A percentile compares a stretch with the other conserved stretches of the same genome.
Conservation (phyloP, 208 protist genomes). For the Borovskyia barvae region DNA sequence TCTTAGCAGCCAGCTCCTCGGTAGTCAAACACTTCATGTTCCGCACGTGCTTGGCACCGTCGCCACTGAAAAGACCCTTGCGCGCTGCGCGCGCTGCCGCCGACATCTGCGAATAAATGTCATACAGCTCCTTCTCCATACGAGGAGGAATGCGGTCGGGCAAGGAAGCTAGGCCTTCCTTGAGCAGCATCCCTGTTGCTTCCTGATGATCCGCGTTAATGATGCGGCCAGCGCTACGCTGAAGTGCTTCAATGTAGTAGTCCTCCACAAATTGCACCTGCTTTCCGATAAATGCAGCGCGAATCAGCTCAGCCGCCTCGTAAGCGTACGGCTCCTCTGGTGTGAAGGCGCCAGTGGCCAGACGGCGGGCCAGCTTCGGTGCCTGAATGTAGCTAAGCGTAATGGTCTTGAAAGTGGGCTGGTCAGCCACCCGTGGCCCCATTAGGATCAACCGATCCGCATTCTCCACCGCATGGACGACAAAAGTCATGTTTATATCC, state of each 20-base stretch:
- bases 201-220: constrained; percentile 43
- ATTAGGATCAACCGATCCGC: constrained; percentile 85
- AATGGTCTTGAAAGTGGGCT: constrained; percentile 69
- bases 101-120: constrained; percentile 57
- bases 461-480: constrained; percentile 82
- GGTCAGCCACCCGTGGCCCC: constrained; percentile 45
- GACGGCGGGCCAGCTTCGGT: constrained; percentile 62
- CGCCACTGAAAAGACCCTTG: constrained; percentile 70
- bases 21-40: constrained; percentile 39
- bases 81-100: constrained; percentile 41
- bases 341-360: constrained; percentile 55
- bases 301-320: constrained; percentile 85
- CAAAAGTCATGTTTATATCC: constrained; percentile 73
- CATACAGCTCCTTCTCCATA: constrained; percentile 71
- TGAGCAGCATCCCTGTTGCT: constrained; percentile 63
- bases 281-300: constrained; percentile 83
- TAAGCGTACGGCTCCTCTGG: constrained; percentile 84
- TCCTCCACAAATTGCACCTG: constrained; percentile 83
- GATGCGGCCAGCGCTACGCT: constrained; percentile 72
- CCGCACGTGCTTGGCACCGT: constrained; percentile 63
- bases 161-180: constrained; percentile 69
- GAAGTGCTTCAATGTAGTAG: constrained; percentile 80
- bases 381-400: constrained; percentile 87
- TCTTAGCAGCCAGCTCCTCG: constrained; percentile 45
- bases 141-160: constrained; percentile 48